These are phyloP conservation scores for Stylonectria norvegica DNA, from an alignment of 2,329 filamentous ascomycete genomes.

Conservation along the genomic window DNA sequence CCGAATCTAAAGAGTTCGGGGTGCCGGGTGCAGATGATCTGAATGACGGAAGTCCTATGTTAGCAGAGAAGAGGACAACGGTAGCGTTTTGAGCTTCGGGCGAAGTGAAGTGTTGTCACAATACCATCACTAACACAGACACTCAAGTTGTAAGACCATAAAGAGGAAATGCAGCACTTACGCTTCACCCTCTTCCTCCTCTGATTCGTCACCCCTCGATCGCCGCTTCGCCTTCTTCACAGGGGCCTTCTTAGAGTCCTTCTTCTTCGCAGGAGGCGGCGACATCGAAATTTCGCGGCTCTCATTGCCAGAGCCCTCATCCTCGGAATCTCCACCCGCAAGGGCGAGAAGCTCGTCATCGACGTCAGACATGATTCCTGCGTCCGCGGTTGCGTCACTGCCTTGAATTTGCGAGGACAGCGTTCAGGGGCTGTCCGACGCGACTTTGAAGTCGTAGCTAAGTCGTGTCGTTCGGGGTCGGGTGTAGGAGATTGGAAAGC, in stretches of 20 bases:
- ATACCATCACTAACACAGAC: too few relatives aligned
- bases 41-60: conserved; percentile 10
- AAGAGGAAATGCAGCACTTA: conserved; percentile 30
- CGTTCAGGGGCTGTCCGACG: conserved; percentile 14
- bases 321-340: conserved; percentile 72
- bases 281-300: conserved; percentile 56
- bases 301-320: conserved; percentile 52
- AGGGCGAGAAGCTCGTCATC: conserved; percentile 93
- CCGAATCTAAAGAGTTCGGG: conserved; percentile 73
- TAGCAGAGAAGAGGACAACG: conserved; percentile 8
- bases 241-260: conserved; percentile 28
- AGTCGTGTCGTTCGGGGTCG: conserved; percentile 5
- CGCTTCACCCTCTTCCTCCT: conserved; percentile 66
- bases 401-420: conserved; percentile 9
- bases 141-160: too few relatives aligned
- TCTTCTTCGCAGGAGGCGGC: conserved; percentile 39
- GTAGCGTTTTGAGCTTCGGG: neutral
- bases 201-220: conserved; percentile 39
- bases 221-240: conserved; percentile 49
- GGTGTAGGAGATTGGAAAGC: conserved; percentile 1
- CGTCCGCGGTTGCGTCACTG: conserved; percentile 6
- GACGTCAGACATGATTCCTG: conserved; percentile 69
- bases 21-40: conserved; percentile 70
- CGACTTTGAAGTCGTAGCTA: neutral
- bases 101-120: too few relatives aligned